Evolutionary conservation across 768 basidiomycete species (phyloP).

Genomic region (Dioszegia hungarica): DNA sequence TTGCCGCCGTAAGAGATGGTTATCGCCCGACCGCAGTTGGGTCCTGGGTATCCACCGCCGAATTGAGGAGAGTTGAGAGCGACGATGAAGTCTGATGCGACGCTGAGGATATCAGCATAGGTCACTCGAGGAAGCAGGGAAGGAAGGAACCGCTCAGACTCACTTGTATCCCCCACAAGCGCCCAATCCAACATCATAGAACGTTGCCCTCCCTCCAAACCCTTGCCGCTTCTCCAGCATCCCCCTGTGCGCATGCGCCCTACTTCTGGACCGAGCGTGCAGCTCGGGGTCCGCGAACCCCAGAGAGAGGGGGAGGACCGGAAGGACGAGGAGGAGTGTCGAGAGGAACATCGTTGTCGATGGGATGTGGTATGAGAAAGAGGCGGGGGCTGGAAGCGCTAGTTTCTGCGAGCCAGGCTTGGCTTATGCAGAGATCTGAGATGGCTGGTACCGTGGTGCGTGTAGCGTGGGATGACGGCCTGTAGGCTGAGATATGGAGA

Average conservation of each 20-base stretch:
- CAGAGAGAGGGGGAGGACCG: constrained; percentile 18
- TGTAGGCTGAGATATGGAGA: no score
- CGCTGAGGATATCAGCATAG: constrained; percentile 2
- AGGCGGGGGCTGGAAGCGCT: not conserved
- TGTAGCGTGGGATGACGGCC: no score
- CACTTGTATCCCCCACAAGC: constrained; percentile 51
- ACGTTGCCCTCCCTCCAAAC: constrained; percentile 48
- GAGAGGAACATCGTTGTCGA: not conserved
- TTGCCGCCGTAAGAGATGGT: constrained; percentile 62
- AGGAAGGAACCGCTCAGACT: constrained; percentile 8
- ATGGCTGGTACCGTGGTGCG: no score
- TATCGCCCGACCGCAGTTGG: constrained; percentile 61
- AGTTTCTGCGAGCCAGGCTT: no score
- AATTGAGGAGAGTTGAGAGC: constrained; percentile 53
- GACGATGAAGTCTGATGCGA: constrained; percentile 50
- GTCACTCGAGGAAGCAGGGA: not conserved
- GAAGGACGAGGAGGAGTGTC: constrained; percentile 14
- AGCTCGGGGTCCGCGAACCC: constrained; percentile 21
- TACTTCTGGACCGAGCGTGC: constrained; percentile 10
- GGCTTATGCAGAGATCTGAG: no score
- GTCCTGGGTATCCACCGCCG: constrained; percentile 57
- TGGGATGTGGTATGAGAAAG: not conserved
- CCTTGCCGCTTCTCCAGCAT: constrained; percentile 12
- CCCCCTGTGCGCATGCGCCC: not conserved
- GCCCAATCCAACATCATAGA: constrained; percentile 53